A percentile compares a stretch with the other conserved stretches of the same genome.
Conservation (phyloP, 1,284 basidiomycete genomes). For the Athelia psychrophila region DNA sequence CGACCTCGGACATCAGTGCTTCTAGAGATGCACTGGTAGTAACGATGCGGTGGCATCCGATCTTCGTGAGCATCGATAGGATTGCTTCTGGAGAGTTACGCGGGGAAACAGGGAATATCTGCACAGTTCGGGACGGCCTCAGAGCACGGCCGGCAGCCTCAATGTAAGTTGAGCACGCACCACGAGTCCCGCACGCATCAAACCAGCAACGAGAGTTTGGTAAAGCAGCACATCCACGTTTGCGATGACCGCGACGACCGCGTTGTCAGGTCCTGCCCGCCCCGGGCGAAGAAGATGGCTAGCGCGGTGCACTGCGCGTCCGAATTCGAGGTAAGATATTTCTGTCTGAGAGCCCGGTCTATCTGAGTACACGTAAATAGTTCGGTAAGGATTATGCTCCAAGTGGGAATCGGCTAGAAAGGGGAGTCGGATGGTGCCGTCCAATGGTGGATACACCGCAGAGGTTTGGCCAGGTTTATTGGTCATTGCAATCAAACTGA, state of each 20-base stretch:
- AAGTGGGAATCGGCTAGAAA: constrained; percentile 28
- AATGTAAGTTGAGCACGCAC: constrained; percentile 7
- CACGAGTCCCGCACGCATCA: constrained; percentile 27
- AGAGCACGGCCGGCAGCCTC: neutral
- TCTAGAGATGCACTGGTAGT: constrained; percentile 17
- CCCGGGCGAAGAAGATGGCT: constrained; percentile 26
- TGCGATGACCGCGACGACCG: constrained; percentile 28
- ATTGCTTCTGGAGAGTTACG: constrained; percentile 24
- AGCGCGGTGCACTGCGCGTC: constrained; percentile 26
- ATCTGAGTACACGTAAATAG: constrained; percentile 18
- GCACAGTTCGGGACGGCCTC: neutral
- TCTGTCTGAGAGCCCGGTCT: constrained; percentile 2
- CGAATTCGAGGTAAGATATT: constrained; percentile 17
- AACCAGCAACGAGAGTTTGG: constrained; percentile 24
- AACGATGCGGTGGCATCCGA: constrained; percentile 20
- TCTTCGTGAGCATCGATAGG: constrained; percentile 17
- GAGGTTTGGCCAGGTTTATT: neutral
- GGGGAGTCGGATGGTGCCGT: constrained; percentile 1
- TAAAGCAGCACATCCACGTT: constrained; percentile 28
- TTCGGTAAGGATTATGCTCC: constrained; percentile 27
- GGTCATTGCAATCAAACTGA: no score
- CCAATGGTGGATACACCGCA: neutral
- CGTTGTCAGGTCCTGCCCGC: constrained; percentile 18
- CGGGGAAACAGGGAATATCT: constrained; percentile 33
- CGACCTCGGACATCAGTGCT: constrained; percentile 14